Conservation (phyloP, 495 filamentous ascomycete species). For the Beverwykella pulmonaria region DNA sequence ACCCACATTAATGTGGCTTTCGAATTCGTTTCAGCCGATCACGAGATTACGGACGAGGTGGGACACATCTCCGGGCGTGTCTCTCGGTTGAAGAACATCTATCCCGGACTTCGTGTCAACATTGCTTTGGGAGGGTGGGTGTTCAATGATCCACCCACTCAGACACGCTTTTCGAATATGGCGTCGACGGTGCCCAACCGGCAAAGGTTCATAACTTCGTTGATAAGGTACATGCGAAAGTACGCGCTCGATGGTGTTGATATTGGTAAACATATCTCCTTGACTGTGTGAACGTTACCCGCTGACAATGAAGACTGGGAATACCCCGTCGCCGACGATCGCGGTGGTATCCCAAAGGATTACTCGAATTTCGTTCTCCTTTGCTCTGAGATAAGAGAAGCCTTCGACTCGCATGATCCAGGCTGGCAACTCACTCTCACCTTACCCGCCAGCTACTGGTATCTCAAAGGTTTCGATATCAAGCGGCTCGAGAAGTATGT, state of each 20-base stretch:
- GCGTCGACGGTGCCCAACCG: conserved; percentile 34
- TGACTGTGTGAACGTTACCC: neutral
- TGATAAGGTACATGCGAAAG: conserved; percentile 48
- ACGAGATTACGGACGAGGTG: neutral
- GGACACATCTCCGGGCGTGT: neutral
- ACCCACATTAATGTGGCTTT: neutral
- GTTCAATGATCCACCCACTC: conserved; percentile 7
- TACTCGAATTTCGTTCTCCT: conserved; percentile 49
- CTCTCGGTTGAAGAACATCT: neutral
- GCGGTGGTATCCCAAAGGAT: conserved; percentile 49
- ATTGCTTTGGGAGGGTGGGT: conserved; percentile 21
- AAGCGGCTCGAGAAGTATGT: conserved; percentile 48
- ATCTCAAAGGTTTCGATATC: conserved; percentile 52
- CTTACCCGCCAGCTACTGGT: conserved; percentile 46
- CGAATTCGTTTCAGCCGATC: neutral
- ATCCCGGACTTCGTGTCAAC: neutral
- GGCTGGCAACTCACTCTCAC: conserved; percentile 46
- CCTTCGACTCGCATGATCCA: conserved; percentile 41
- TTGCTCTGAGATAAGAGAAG: conserved; percentile 49
- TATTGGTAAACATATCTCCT: conserved; percentile 62
- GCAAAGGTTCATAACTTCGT: conserved; percentile 50
- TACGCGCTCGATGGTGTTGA: conserved; percentile 61
- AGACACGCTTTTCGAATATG: neutral
- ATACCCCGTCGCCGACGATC: conserved; percentile 39
- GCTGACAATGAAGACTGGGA: neutral